Evolutionary conservation across 1,284 basidiomycete genomes (phyloP).

Genomic region (Sparassis latifolia): DNA sequence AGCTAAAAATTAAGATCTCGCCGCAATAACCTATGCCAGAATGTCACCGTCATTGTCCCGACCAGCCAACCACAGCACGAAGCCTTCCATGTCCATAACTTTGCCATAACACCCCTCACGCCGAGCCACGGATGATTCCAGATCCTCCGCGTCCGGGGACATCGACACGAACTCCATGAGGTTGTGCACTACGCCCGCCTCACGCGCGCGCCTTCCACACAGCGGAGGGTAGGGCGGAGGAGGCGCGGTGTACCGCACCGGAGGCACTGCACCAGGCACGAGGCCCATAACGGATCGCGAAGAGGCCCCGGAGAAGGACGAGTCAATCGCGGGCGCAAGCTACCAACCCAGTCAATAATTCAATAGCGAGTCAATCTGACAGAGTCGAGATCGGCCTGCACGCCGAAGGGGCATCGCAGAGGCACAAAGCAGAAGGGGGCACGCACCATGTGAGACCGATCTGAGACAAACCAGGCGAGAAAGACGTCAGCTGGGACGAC

Average conservation of each 20-base stretch:
- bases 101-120: slow-evolving; percentile 1
- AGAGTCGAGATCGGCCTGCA: too few relatives aligned
- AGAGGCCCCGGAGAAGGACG: too few relatives aligned
- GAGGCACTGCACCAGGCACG: not conserved
- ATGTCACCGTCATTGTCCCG: too few relatives aligned
- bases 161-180: slow-evolving; percentile 62
- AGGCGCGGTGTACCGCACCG: slow-evolving; percentile 21
- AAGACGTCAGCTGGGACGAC: slow-evolving; percentile 47
- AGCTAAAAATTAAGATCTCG: too few relatives aligned
- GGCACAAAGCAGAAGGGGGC: too few relatives aligned
- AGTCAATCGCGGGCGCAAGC: too few relatives aligned
- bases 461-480: slow-evolving; percentile 64
- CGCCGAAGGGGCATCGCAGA: too few relatives aligned
- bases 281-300: too few relatives aligned
- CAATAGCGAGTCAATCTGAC: too few relatives aligned
- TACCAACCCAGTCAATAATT: too few relatives aligned
- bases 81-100: slow-evolving; percentile 29
- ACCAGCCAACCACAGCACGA: slow-evolving; percentile 23
- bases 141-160: slow-evolving; percentile 14
- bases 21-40: too few relatives aligned
- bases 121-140: too few relatives aligned
- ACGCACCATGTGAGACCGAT: slow-evolving; percentile 71
- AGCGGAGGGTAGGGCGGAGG: slow-evolving; percentile 52
- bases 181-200: slow-evolving; percentile 43
- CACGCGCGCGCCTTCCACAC: slow-evolving; percentile 37